Evolutionary conservation across 305 asterid genomes (phyloP), one percentile per base, ranked within the genome.

Genomic region (Withania somnifera): DNA sequence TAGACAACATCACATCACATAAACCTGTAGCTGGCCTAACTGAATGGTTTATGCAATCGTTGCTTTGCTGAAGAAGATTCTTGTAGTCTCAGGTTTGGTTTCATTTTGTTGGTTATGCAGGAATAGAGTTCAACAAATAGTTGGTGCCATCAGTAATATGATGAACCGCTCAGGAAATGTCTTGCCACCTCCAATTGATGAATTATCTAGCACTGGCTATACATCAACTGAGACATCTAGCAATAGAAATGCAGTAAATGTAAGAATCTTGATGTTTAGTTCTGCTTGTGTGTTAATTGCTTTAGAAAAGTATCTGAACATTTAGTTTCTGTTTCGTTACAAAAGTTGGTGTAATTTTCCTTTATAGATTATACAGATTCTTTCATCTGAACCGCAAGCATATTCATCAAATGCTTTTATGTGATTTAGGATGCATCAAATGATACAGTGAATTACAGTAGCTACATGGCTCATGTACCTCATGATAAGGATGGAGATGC

Each of bases 61-160:
- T 54, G 68, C 45, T 30, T 77, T 84, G 26, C 63, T 17, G 51
- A 30, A 52, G 28, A 47, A 28, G 26, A 47, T 51, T 76, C 30
- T 30, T 76, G 51, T 15, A 30, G 78, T 86, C 64, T 85, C 76
- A 63, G 20, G 77, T n/a, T 77, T 83, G 58, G 83, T 77, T 71
- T 77, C 51, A 24, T 77, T 50, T 64, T 82, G 80, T 77, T 84
- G 81, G 53, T 80, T 86, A 60, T 86, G 71, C 61, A 96, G 99
- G 95, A 90, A 89, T 91, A 90, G 97, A 88, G 98, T 96, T 76
- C 97, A 96, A 86, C 93, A 94, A 91, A 91, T 93, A 73, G 95
- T 83, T 84, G 98, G 99, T 85, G 90, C 87, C 68, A 47, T 93
- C 78, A 87, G 89, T 87, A 90, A 82, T 84, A 78, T 69, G 84